Evolutionary conservation across 1,284 basidiomycete genomes (phyloP).

Genomic region (Anthracocystis walkeri): DNA sequence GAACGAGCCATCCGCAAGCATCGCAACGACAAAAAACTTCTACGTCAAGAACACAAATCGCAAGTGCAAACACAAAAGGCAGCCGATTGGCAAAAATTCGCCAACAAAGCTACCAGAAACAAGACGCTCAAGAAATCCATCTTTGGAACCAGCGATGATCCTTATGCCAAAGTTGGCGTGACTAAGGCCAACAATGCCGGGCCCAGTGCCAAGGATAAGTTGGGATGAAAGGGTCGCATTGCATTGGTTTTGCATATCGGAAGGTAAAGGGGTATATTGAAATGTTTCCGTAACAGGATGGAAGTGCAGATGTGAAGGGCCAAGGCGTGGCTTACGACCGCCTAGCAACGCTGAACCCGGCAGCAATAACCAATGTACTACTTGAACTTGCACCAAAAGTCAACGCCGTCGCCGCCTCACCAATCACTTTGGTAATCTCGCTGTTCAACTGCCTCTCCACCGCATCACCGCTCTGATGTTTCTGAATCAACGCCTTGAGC

Average conservation of each 20-base stretch:
- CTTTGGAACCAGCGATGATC: slow-evolving; percentile 95
- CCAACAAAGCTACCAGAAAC: slow-evolving; percentile 78
- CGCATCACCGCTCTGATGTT: slow-evolving; percentile 22
- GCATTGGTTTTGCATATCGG: not conserved
- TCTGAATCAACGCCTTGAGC: slow-evolving; percentile 43
- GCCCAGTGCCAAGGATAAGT: not conserved
- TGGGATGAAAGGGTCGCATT: not conserved
- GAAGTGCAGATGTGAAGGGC: not conserved
- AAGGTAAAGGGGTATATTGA: not conserved
- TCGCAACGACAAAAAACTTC: slow-evolving; percentile 95
- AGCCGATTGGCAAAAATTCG: slow-evolving; percentile 95
- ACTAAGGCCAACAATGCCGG: slow-evolving; percentile 71
- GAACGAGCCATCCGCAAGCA: slow-evolving; percentile 73
- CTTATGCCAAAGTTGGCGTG: slow-evolving; percentile 77
- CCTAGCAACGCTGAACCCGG: slow-evolving; percentile 29
- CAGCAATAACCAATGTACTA: slow-evolving; percentile 57
- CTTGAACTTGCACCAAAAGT: slow-evolving; percentile 22
- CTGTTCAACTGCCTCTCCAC: slow-evolving; percentile 49
- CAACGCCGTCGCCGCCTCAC: slow-evolving; percentile 57
- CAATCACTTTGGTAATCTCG: slow-evolving; percentile 64
- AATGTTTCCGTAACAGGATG: not conserved
- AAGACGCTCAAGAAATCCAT: slow-evolving; percentile 80
- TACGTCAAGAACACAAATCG: slow-evolving; percentile 84
- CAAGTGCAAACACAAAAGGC: slow-evolving; percentile 90
- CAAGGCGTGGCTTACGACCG: not conserved